These are phyloP conservation scores for Camelina laxa DNA, from an alignment of 345 rosid genomes.

Conservation along the genomic window DNA sequence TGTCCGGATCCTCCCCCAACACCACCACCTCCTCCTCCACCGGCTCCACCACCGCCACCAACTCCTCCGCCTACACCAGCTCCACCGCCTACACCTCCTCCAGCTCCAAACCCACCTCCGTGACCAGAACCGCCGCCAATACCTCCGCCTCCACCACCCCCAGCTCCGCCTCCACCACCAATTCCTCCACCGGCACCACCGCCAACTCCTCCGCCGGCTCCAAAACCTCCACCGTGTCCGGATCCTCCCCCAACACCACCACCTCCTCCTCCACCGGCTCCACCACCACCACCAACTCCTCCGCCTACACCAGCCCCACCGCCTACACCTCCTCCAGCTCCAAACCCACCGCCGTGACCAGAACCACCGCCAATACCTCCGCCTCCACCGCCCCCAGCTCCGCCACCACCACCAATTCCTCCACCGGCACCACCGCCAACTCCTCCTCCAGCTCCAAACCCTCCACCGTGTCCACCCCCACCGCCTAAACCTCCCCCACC, in stretches of 20 bases:
- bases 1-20: slow-evolving; percentile 33
- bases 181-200: slow-evolving; percentile 48
- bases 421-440: slow-evolving; percentile 40
- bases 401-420: slow-evolving; percentile 49
- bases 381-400: slow-evolving; percentile 39
- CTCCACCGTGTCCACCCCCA: slow-evolving; percentile 54
- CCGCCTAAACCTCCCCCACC: slow-evolving; percentile 48
- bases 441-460: slow-evolving; percentile 49
- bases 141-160: slow-evolving; percentile 57
- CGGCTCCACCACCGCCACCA: slow-evolving; percentile 48
- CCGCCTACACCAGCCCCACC: slow-evolving; percentile 48
- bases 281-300: slow-evolving; percentile 49
- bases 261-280: slow-evolving; percentile 54
- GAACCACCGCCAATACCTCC: slow-evolving; percentile 53
- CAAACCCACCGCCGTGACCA: slow-evolving; percentile 54
- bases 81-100: slow-evolving; percentile 56
- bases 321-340: slow-evolving; percentile 45
- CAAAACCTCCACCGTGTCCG: slow-evolving; percentile 49
- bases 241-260: slow-evolving; percentile 53
- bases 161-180: slow-evolving; percentile 48
- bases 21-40: slow-evolving; percentile 50
- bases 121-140: slow-evolving; percentile 51
- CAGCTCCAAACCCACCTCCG: slow-evolving; percentile 53
- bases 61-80: slow-evolving; percentile 38
- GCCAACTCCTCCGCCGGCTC: slow-evolving; percentile 54